Conservation (phyloP, 352 stramenopile genomes). For the Discostella stelligera region DNA sequence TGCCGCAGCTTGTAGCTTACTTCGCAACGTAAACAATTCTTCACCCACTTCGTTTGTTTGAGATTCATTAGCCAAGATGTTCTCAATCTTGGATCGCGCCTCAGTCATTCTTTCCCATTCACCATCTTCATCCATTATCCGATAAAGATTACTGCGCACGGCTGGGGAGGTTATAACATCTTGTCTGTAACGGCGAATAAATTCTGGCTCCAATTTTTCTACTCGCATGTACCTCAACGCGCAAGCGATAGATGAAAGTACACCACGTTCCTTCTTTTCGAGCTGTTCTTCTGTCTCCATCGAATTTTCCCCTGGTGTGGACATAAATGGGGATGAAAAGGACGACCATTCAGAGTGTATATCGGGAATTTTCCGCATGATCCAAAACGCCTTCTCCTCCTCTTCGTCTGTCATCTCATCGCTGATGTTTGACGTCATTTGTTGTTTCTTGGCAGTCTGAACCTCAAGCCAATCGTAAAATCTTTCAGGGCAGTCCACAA, state of each 20-base stretch:
- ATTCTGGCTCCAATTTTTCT: slow-evolving; percentile 80
- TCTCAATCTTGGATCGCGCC: slow-evolving; percentile 67
- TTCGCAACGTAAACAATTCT: slow-evolving; percentile 50
- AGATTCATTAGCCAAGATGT: slow-evolving; percentile 33
- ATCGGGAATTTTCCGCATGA: slow-evolving; percentile 66
- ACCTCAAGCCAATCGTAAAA: slow-evolving; percentile 73
- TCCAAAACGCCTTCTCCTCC: slow-evolving; percentile 78
- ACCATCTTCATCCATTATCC: slow-evolving; percentile 80
- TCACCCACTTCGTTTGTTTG: slow-evolving; percentile 39
- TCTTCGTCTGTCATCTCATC: slow-evolving; percentile 63
- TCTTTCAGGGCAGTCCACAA: slow-evolving; percentile 69
- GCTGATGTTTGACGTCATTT: slow-evolving; percentile 16
- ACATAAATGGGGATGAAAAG: slow-evolving; percentile 13
- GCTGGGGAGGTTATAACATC: slow-evolving; percentile 69
- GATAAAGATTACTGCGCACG: slow-evolving; percentile 72
- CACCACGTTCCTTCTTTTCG: slow-evolving; percentile 51
- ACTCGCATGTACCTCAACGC: slow-evolving; percentile 72
- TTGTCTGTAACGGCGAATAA: slow-evolving; percentile 75
- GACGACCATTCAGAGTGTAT: slow-evolving; percentile 66
- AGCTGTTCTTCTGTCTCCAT: slow-evolving; percentile 49
- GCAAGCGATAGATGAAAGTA: slow-evolving; percentile 71
- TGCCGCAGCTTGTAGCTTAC: slow-evolving; percentile 52
- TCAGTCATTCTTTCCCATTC: slow-evolving; percentile 75
- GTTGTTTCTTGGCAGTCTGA: slow-evolving; percentile 40
- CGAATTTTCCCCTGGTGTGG: slow-evolving; percentile 21